Evolutionary conservation across 805 yeast genomes (phyloP).

Genomic region (Zygosaccharomyces pseudorouxii): DNA sequence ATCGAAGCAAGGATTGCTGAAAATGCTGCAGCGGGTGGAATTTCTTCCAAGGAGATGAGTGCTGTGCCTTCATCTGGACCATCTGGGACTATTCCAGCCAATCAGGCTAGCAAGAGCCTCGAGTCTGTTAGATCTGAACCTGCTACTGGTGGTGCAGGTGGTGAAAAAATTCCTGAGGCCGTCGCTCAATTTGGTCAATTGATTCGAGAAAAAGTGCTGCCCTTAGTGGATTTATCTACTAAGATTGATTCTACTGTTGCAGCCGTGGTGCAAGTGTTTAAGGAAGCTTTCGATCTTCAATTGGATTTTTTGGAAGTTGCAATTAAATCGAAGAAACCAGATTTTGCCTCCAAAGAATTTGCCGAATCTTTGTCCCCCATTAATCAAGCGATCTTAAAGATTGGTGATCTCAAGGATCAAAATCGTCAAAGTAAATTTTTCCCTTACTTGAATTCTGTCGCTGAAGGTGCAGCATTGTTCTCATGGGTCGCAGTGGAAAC

Average conservation of each 20-base stretch:
- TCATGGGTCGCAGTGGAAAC: constrained; percentile 84
- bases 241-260: constrained; percentile 47
- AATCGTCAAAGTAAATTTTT: constrained; percentile 62
- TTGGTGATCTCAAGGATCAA: constrained; percentile 64
- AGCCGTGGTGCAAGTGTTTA: constrained; percentile 43
- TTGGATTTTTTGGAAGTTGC: constrained; percentile 56
- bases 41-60: constrained; percentile 18
- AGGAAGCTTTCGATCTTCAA: constrained; percentile 55
- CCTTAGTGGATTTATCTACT: constrained; percentile 45
- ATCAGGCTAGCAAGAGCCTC: neutral
- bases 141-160: constrained; percentile 5
- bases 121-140: constrained; percentile 14
- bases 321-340: constrained; percentile 60
- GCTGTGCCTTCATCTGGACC: constrained; percentile 13
- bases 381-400: constrained; percentile 52
- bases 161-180: constrained; percentile 35
- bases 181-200: constrained; percentile 52
- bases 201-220: constrained; percentile 48
- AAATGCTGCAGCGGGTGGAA: constrained; percentile 14
- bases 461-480: constrained; percentile 84
- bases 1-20: constrained; percentile 35
- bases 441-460: constrained; percentile 73
- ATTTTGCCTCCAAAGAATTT: constrained; percentile 48
- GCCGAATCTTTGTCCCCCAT: constrained; percentile 62
- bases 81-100: constrained; percentile 14